Base-by-base conservation (phyloP, 2,329 filamentous ascomycete species). In the Hortaea sp. region DNA sequence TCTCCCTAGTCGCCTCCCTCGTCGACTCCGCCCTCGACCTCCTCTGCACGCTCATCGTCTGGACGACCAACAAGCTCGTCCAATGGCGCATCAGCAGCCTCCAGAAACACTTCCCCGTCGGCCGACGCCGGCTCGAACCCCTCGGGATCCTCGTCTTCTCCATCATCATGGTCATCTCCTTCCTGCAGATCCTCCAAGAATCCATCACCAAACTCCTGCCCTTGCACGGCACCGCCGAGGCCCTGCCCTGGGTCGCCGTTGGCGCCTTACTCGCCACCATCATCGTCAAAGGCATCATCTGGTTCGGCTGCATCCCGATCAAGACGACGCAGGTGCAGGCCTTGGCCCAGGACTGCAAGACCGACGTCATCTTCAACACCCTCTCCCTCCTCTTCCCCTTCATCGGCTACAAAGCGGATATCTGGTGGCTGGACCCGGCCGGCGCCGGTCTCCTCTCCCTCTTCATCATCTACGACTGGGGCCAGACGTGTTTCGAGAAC, bases 381-480 rank as follows among this genome's bases (percentile, higher is more conserved):
- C 69, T 81, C 5, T 80, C 77, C 10, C 71, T 82, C 1, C 67
- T 79, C 6, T 82, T 82, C 54, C 78, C 78, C 0, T 66, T 81
- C 29, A 72, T 84, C 42, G 81, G 81, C 5, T 69, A 75, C 53
- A 69, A 75, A 42, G 68, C 74, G 4, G 60, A 76, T 27, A 57
- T 82, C 10, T 85, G 81, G 81, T 84, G 81, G 81, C 69, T 85
- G 10, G 81, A 85, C 58, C 74, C 74, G 5, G 67, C 75, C 0
- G 81, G 81, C 45, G 81, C 81, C 3, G 73, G 75, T 0, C 56
- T 83, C 0, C 68, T 85, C 0, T 82, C 80, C 0, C 62, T 83
- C 4, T 83, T 75, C 66, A 82, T 85, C 60, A 83, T 84, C 54
- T 79, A 76, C 62, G 81, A 84, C 63, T 84, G 81, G 81, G 75